These are phyloP conservation scores for Hypoxylon sp. DNA, from an alignment of 2,329 filamentous ascomycete genomes.

Conservation along the genomic window DNA sequence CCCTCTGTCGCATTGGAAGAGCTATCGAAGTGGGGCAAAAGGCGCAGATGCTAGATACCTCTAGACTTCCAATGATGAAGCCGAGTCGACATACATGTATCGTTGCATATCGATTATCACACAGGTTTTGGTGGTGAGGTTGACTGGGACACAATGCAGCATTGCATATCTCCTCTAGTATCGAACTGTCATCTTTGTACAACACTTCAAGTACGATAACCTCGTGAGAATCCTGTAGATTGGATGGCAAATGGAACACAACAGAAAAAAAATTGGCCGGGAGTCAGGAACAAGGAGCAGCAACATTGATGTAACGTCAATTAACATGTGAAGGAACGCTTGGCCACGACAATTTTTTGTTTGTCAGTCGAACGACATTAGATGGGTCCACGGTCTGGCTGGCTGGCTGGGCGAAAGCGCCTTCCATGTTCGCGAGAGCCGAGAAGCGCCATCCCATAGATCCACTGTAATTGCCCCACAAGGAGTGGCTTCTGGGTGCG, in stretches of 20 bases:
- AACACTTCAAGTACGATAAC: background rate
- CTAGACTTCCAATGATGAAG: slow-evolving; percentile 9
- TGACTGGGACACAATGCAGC: background rate
- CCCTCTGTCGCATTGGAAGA: slow-evolving; percentile 32
- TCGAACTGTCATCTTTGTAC: slow-evolving; percentile 11
- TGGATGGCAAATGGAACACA: slow-evolving; percentile 5
- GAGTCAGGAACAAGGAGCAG: slow-evolving; percentile 7
- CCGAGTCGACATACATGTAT: background rate
- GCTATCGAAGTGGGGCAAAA: slow-evolving; percentile 23
- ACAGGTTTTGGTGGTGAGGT: slow-evolving; percentile 16
- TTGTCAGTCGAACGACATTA: slow-evolving; percentile 12
- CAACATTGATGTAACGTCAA: slow-evolving; percentile 37
- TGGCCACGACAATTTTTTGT: slow-evolving; percentile 28
- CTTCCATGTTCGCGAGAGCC: slow-evolving; percentile 9
- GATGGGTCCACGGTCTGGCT: slow-evolving; percentile 7
- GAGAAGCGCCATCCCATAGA: slow-evolving; percentile 1
- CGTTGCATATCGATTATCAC: background rate
- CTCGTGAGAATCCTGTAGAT: background rate
- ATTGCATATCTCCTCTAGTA: background rate
- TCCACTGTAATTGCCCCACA: background rate
- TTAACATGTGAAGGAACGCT: slow-evolving; percentile 41
- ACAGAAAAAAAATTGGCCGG: slow-evolving; percentile 16
- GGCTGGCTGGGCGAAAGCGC: background rate
- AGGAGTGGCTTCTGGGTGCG: background rate
- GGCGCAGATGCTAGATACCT: slow-evolving; percentile 13